Conservation (phyloP, 345 rosid species). For the Populus pruinosa region DNA sequence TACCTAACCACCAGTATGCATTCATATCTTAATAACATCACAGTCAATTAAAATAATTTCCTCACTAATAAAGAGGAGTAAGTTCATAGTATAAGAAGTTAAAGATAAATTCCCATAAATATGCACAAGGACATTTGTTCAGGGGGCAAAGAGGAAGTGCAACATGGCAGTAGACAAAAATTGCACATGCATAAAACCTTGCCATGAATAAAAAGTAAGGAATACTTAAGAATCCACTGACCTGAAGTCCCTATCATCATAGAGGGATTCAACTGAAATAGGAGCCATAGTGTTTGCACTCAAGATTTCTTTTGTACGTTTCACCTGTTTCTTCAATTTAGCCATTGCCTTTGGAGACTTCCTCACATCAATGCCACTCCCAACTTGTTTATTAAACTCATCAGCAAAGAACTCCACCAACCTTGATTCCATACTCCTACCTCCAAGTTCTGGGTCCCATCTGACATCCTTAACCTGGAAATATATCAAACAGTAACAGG, state of each 20-base stretch:
- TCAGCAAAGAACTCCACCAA: conserved; percentile 91
- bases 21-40: neutral
- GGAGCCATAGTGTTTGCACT: conserved; percentile 93
- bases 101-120: neutral
- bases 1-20: neutral
- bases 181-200: neutral
- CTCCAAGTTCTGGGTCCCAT: conserved; percentile 94
- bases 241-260: conserved; percentile 96
- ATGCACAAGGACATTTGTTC: neutral
- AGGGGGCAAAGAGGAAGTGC: neutral
- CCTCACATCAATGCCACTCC: conserved; percentile 87
- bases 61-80: neutral
- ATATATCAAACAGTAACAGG: conserved; percentile 9
- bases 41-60: neutral
- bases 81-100: neutral
- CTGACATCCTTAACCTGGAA: conserved; percentile 94
- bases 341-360: conserved; percentile 95
- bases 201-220: neutral
- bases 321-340: conserved; percentile 95
- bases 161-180: neutral
- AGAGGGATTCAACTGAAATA: conserved; percentile 89
- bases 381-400: conserved; percentile 89
- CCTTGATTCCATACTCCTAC: conserved; percentile 80
- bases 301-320: conserved; percentile 94
- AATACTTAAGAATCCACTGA: conserved; percentile 15